phyloP scores from a whole-genome alignment of 1,139 yeast species.

The Blastobotrys aristatus region DNA sequence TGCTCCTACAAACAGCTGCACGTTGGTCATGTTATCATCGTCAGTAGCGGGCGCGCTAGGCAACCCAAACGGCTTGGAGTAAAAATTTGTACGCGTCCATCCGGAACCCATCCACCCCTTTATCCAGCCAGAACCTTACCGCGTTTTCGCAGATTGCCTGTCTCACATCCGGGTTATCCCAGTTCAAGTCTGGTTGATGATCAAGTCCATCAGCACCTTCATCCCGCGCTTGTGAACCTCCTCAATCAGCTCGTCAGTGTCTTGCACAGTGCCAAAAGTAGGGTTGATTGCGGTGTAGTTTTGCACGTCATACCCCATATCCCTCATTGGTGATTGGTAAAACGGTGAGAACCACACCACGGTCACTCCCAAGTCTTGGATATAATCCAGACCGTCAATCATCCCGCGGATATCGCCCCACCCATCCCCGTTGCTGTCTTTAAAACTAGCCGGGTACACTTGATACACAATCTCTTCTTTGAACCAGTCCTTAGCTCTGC shows the following conservation, averaged over 20 bases:
- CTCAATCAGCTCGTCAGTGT: conserved; percentile 45
- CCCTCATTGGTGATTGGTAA: conserved; percentile 56
- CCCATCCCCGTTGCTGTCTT: conserved; percentile 55
- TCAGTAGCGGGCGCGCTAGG: conserved; percentile 48
- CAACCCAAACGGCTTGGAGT: conserved; percentile 46
- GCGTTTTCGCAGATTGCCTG: conserved; percentile 48
- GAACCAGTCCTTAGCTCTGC: no score
- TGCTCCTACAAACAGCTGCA: conserved; percentile 46
- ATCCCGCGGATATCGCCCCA: conserved; percentile 55
- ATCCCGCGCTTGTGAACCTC: conserved; percentile 48
- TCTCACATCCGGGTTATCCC: conserved; percentile 53
- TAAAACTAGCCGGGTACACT: conserved; percentile 55
- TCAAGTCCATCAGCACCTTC: conserved; percentile 51
- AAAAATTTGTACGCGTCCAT: conserved; percentile 52
- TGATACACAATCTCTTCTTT: conserved; percentile 51
- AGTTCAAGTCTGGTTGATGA: conserved; percentile 55
- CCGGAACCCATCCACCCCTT: conserved; percentile 56
- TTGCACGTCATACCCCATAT: conserved; percentile 60
- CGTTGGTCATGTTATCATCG: conserved; percentile 41
- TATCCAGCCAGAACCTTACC: conserved; percentile 50
- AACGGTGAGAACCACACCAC: conserved; percentile 56
- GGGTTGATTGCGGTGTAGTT: conserved; percentile 50
- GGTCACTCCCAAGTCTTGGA: conserved; percentile 48
- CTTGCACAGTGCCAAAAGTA: conserved; percentile 50
- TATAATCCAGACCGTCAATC: conserved; percentile 47